Evolutionary conservation across 2,329 filamentous ascomycete genomes (phyloP).

Genomic region (Drechslera avenae): DNA sequence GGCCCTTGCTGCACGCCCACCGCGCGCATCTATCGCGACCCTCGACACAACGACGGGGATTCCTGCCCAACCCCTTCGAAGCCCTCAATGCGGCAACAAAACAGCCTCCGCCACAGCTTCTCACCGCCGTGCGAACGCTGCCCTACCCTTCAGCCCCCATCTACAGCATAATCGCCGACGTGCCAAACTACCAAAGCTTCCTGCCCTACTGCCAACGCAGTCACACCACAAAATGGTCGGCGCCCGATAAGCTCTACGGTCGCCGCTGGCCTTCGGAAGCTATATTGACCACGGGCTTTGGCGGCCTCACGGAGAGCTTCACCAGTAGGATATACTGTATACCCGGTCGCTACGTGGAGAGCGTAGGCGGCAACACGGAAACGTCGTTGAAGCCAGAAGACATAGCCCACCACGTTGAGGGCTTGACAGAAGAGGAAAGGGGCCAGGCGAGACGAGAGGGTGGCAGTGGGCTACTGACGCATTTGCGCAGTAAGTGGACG

Average conservation of each 20-base stretch:
- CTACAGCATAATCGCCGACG: slow-evolving; percentile 86
- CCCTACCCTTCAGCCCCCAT: slow-evolving; percentile 73
- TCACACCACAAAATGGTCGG: slow-evolving; percentile 75
- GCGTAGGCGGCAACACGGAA: slow-evolving; percentile 66
- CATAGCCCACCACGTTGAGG: slow-evolving; percentile 51
- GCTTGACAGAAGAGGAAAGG: neutral
- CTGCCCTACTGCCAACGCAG: slow-evolving; percentile 88
- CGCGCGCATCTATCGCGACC: slow-evolving; percentile 14
- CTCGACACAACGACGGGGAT: slow-evolving; percentile 45
- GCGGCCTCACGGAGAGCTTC: slow-evolving; percentile 81
- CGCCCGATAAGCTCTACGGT: slow-evolving; percentile 53
- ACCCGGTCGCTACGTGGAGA: slow-evolving; percentile 74
- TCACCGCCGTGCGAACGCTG: slow-evolving; percentile 76
- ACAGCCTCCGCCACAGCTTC: slow-evolving; percentile 60
- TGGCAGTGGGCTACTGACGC: slow-evolving; percentile 62
- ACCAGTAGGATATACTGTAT: slow-evolving; percentile 79
- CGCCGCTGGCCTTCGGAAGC: slow-evolving; percentile 73
- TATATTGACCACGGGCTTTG: slow-evolving; percentile 83
- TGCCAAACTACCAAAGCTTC: slow-evolving; percentile 79
- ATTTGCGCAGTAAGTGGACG: slow-evolving; percentile 72
- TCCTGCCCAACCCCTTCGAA: slow-evolving; percentile 54
- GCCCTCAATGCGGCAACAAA: slow-evolving; percentile 39
- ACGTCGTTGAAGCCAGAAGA: slow-evolving; percentile 51
- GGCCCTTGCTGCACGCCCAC: slow-evolving; percentile 40
- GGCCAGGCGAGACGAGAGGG: neutral